Evolutionary conservation across 345 rosid genomes (phyloP).

Genomic region (Syzygium aromaticum): DNA sequence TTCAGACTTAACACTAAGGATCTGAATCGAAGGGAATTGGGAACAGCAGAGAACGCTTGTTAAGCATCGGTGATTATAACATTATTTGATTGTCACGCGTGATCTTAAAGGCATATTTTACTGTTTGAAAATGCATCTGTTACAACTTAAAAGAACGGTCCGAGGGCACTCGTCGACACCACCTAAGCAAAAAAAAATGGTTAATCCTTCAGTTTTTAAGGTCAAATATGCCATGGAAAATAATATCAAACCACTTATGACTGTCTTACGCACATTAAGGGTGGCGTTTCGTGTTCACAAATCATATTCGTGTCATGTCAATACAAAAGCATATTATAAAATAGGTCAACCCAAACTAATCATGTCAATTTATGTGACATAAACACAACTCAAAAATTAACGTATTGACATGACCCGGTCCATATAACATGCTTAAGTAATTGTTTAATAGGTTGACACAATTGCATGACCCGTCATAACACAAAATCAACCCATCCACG

Average conservation of each 20-base stretch:
- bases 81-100: not conserved
- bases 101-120: not conserved
- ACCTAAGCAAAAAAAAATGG: not conserved
- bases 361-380: not conserved
- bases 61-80: not conserved
- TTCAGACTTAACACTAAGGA: not conserved
- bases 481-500: not conserved
- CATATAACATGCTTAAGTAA: not conserved
- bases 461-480: not conserved
- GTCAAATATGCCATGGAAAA: not conserved
- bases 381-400: not conserved
- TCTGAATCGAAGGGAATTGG: not conserved
- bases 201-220: not conserved
- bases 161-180: not conserved
- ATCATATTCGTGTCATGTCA: not conserved
- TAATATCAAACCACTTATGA: not conserved
- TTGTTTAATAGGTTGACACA: not conserved
- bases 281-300: not conserved
- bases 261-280: not conserved
- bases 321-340: not conserved
- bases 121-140: not conserved
- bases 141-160: not conserved
- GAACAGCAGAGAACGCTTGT: not conserved
- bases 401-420: not conserved
- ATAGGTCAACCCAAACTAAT: not conserved